These are phyloP conservation scores for Spironucleus salmonicida DNA, from an alignment of 208 protist genomes.

Conservation along the genomic window DNA sequence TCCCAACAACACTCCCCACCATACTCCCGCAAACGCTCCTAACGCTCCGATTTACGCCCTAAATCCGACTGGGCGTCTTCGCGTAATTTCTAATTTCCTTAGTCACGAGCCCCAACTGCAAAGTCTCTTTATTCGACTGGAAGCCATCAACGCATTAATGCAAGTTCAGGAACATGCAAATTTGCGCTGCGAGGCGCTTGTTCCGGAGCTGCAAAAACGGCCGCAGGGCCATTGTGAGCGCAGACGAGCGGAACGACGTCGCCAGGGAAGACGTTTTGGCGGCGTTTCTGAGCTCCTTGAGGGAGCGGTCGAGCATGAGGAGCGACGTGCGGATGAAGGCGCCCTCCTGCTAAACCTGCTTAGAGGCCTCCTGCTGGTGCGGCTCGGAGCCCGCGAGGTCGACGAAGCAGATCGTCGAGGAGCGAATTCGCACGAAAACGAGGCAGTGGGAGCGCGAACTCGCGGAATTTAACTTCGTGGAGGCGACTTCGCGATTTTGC, in stretches of 20 bases:
- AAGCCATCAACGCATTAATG: neutral
- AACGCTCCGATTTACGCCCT: neutral
- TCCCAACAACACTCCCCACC: neutral
- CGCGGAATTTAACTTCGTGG: neutral
- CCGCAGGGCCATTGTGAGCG: slow-evolving; percentile 12
- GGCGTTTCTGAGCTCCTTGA: slow-evolving; percentile 9
- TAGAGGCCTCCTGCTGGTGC: neutral
- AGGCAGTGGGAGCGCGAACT: slow-evolving; percentile 10
- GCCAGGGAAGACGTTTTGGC: neutral
- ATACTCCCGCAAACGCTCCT: neutral
- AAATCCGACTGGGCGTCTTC: neutral
- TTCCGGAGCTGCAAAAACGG: neutral
- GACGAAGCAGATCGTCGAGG: neutral
- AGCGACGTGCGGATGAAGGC: slow-evolving; percentile 12
- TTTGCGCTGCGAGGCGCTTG: neutral
- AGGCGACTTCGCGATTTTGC: neutral
- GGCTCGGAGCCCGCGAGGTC: slow-evolving; percentile 1
- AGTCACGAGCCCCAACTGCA: slow-evolving; percentile 1
- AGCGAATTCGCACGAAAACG: neutral
- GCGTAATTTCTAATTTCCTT: slow-evolving; percentile 1
- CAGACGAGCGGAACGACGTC: neutral
- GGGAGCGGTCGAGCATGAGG: slow-evolving; percentile 2
- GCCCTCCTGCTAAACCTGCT: slow-evolving; percentile 2
- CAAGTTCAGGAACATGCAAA: slow-evolving; percentile 4
- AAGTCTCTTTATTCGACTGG: neutral